These are phyloP conservation scores for Manihot esculenta DNA, from an alignment of 441 rosid genomes.

Conservation along the genomic window DNA sequence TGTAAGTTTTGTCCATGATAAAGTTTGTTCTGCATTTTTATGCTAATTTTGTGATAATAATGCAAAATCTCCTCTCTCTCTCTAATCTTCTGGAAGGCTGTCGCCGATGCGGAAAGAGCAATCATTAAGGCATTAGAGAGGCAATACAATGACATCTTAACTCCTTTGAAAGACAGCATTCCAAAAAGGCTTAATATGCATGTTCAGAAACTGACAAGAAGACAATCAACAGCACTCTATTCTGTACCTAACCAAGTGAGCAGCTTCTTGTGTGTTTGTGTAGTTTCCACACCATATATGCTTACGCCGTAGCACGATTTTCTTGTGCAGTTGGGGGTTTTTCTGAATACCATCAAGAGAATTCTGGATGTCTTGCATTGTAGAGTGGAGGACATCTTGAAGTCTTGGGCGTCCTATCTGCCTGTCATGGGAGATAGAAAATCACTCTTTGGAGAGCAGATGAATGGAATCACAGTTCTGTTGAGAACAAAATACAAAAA, in stretches of 20 bases:
- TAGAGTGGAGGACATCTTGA: constrained; percentile 77
- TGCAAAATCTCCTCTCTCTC: not conserved
- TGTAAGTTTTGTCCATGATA: constrained; percentile 43
- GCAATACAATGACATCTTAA: constrained; percentile 78
- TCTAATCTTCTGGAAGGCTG: constrained; percentile 51
- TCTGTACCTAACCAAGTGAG: constrained; percentile 82
- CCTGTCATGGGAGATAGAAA: constrained; percentile 73
- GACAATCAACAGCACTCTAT: constrained; percentile 76
- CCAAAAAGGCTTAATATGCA: constrained; percentile 90
- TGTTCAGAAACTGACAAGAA: constrained; percentile 89
- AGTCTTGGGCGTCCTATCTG: constrained; percentile 87
- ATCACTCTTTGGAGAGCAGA: constrained; percentile 80
- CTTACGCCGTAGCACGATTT: constrained; percentile 18
- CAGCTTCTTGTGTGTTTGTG: not conserved
- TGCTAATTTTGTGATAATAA: constrained; percentile 5
- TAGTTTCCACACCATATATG: not conserved
- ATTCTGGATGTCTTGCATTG: constrained; percentile 83
- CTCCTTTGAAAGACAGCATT: constrained; percentile 87
- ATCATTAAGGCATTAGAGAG: constrained; percentile 84
- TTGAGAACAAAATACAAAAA: constrained; percentile 92
- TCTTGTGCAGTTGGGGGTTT: constrained; percentile 74
- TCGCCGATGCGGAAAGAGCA: constrained; percentile 79
- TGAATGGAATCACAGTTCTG: constrained; percentile 85
- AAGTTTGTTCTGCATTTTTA: not conserved
- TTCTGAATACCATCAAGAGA: constrained; percentile 87